Base-by-base conservation (phyloP, 768 basidiomycete genomes). In the Royoungia palumana region DNA sequence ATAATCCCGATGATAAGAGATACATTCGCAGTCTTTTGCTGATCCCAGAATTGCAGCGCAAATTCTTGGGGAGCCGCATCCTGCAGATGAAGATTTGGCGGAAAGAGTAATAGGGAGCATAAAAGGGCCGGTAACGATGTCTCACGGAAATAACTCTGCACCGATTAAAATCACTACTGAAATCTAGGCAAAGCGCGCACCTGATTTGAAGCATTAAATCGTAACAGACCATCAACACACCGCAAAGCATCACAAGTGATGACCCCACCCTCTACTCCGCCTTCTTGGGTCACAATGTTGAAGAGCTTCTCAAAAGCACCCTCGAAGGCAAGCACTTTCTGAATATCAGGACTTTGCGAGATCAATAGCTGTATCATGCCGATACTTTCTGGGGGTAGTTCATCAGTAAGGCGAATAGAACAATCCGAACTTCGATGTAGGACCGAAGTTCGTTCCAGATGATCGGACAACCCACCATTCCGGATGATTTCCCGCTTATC, bases 271-370 rank as follows among this genome's bases (percentile, higher is more conserved):
- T 97, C 94, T 20, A 94, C 75, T 0, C 96, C 96, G 19, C 93
- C 91, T 67, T 97, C 95, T 53, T 81, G 78, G 9, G 80, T 77
- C 52, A 98, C 80, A 41, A 89, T 93, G 47, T 84, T 84, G 71
- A 98, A 93, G 25, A 99, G 77, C 63, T 87, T 91, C 72, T 99
- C 96, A 60, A 99, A 98, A 2, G 89, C 90, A 17, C 96, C 94
- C 58, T 94, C 93, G 59, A 99, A 99, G 0, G 94, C 93, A 38
- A 98, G 81, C 25, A 97, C 83, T 69, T 97, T 98, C 63, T 97
- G 95, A 30, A 99, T 89, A 65, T 97, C 92, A 27, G 89, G 81
- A 58, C 89, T 97, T 57, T 94, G 87, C 0, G 83, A 81, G 32
- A 88, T 81, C 13, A 99, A 74, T 6, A 82, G 73, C 53, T 94